Base-by-base conservation (phyloP, 2,329 filamentous ascomycete species). In the Annulohypoxylon truncatum region DNA sequence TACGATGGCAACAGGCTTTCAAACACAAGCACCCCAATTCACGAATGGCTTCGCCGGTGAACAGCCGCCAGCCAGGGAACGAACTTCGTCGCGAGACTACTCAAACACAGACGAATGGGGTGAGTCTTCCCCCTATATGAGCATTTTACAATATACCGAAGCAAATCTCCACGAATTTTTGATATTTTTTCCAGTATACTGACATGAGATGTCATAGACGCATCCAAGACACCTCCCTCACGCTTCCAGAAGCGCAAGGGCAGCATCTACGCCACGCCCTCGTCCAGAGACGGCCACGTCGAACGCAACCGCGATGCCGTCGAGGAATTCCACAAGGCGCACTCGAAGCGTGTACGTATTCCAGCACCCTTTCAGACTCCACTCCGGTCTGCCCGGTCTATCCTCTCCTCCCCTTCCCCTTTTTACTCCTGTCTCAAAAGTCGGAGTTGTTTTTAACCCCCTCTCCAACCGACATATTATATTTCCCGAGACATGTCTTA, bases 221-320 rank as follows among this genome's bases (percentile, higher is more conserved):
- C 89, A 3, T 84, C 86, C 71, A 91, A 91, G 78, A 88, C 90
- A 0, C 87, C 87, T 1, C 89, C 89, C 8, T 89, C 85, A 67
- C 87, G 87, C 48, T 91, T 92, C 80, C 89, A 91, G 78, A 90
- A 90, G 79, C 86, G 87, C 74, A 88, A 89, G 78, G 89, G 89
- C 59, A 90, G 87, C 74, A 89, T 91, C 77, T 90, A 88, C 75
- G 86, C 88, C 48, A 91, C 89, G 7, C 89, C 87, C 2, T 81
- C 81, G 72, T 89, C 87, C 22, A 85, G 89, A 63, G 89, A 91
- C 76, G 88, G 88, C 15, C 87, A 90, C 74, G 80, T 90, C 54
- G 85, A 87, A 72, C 82, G 81, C 63, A 88, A 88, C 75, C 85
- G 85, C 53, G 75, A 77, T 61, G 75, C 75, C 57, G 83, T 84